phyloP scores from a whole-genome alignment of 2,329 filamentous ascomycete genomes.

The Geosmithia flava region DNA sequence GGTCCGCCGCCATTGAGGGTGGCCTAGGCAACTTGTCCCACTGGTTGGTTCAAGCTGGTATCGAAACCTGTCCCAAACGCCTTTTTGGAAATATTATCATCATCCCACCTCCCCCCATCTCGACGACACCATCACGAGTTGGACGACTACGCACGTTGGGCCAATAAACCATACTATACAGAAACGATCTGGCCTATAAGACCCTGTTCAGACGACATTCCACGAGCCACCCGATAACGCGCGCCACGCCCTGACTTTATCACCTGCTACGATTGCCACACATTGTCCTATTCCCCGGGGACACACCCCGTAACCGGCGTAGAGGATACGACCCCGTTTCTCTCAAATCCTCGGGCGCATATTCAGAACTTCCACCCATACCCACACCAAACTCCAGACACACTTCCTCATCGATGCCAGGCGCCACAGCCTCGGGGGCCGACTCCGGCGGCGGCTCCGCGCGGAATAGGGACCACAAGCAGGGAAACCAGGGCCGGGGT shows the following conservation, averaged over 20 bases:
- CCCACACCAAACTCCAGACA: neutral
- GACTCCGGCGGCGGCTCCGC: slow-evolving; percentile 30
- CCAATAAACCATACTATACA: neutral
- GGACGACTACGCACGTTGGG: neutral
- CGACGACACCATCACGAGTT: neutral
- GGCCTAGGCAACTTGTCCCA: no score
- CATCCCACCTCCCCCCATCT: neutral
- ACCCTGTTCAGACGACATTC: neutral
- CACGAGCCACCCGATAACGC: neutral
- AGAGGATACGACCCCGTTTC: no score
- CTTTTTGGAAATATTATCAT: neutral
- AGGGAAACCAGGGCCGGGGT: slow-evolving; percentile 62
- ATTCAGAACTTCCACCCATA: neutral
- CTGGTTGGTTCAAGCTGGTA: neutral
- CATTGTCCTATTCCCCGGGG: no score
- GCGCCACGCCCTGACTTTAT: no score
- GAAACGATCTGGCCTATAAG: neutral
- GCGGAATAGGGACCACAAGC: slow-evolving; percentile 55
- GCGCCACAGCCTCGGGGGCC: slow-evolving; percentile 41
- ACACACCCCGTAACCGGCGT: no score
- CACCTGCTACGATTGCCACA: no score
- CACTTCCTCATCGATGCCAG: slow-evolving; percentile 21
- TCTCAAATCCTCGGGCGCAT: neutral
- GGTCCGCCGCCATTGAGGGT: no score
- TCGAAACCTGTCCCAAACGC: neutral